Evolutionary conservation across 306 rosid species (phyloP).

Genomic region (Sesbania bispinosa): DNA sequence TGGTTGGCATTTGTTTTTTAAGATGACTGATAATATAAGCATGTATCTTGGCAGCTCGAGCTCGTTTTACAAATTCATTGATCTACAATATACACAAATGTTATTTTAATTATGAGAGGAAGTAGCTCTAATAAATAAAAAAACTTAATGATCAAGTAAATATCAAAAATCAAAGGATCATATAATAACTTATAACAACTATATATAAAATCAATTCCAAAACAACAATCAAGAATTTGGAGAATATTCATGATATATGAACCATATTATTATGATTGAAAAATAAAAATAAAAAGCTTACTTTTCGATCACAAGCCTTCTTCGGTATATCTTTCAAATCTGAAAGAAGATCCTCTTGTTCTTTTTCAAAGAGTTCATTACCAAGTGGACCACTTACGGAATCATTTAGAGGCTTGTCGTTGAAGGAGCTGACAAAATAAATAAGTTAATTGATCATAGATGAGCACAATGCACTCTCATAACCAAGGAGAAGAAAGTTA

Average conservation of each 20-base stretch:
- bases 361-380: conserved; percentile 77
- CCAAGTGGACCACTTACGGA: conserved; percentile 64
- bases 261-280: no score
- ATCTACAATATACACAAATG: conserved; percentile 42
- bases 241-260: no score
- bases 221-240: no score
- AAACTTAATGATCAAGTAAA: no score
- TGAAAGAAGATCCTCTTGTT: conserved; percentile 87
- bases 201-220: no score
- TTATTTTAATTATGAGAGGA: neutral
- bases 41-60: conserved; percentile 86
- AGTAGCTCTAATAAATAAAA: neutral
- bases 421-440: conserved; percentile 81
- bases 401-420: conserved; percentile 64
- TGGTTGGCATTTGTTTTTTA: conserved; percentile 79
- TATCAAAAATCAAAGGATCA: no score
- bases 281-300: conserved; percentile 44
- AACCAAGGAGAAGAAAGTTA: neutral
- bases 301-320: conserved; percentile 91
- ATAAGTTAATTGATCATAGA: neutral
- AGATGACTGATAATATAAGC: conserved; percentile 92
- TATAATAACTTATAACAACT: no score
- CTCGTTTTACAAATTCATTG: conserved; percentile 94
- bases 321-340: conserved; percentile 92
- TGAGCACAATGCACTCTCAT: neutral